Evolutionary conservation across 1,139 yeast species (phyloP), one percentile per base, ranked within the genome.

Genomic region (Citeromyces hawaiiensis): DNA sequence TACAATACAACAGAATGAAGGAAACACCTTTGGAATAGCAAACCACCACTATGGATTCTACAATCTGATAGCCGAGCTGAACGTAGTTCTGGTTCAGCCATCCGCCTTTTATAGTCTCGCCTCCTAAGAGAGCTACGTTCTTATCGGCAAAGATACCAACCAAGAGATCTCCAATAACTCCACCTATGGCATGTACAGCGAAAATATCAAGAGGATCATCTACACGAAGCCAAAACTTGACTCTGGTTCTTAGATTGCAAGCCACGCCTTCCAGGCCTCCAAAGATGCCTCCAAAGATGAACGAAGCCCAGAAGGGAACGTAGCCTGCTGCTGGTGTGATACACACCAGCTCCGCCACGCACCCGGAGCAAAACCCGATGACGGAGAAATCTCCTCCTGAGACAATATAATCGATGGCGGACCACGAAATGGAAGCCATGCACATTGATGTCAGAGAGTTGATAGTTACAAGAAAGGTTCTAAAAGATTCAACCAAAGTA

Each of bases 151-250:
- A 88, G 47, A 88, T 67, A 53, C 95, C 96, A 35, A 97, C 88
- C 63, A 85, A 60, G 23, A 81, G 64, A 30, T 86, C 76, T 39
- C 97, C 97, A 47, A 74, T 66, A 52, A 82, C 75, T 41, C 96
- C 97, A 57, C 97, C 97, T 47, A 88, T 77, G 50, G 96, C 96
- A 60, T 88, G 97, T 45, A 86, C 66, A 21, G 96, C 87, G 63
- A 83, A 88, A 41, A 86, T 95, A 61, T 88, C 96, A 68, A 88
- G 71, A 68, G 96, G 96, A 56, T 88, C 97, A 58, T 91, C 98
- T 51, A 88, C 86, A 43, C 68, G 71, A 46, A 91, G 59, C 41
- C 77, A 39, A 50, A 67, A 63, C 68, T 88, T 88, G 52, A 87
- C 61, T 59, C 83, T 94, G 46, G 77, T 85, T 36, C 93, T 95